A percentile compares a stretch with the other conserved stretches of the same genome.
Conservation (phyloP, 352 stramenopile genomes). For the Phytophthora palmivora region DNA sequence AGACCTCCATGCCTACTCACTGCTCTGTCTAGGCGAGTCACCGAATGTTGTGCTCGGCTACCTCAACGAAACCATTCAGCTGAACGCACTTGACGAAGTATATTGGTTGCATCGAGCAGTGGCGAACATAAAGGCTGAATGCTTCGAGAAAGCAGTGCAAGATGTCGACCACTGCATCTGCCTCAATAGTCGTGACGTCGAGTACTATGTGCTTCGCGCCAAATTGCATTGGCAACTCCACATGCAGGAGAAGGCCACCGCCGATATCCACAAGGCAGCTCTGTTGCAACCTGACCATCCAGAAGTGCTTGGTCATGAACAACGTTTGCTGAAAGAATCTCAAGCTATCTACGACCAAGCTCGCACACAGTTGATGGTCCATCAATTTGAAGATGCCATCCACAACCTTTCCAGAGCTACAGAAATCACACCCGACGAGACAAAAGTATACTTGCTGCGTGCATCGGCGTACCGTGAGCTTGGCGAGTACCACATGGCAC, state of each 20-base stretch:
- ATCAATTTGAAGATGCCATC: constrained; percentile 63
- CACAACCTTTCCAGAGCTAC: constrained; percentile 69
- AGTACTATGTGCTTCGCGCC: constrained; percentile 84
- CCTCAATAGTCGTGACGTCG: constrained; percentile 75
- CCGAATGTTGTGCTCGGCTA: constrained; percentile 70
- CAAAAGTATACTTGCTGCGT: constrained; percentile 73
- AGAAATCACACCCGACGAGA: constrained; percentile 73
- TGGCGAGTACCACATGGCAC: constrained; percentile 59
- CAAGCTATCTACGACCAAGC: constrained; percentile 78
- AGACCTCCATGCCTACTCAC: constrained; percentile 72
- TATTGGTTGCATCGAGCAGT: constrained; percentile 84
- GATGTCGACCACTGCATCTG: constrained; percentile 86
- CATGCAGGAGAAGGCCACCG: constrained; percentile 75
- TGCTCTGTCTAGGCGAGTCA: constrained; percentile 64
- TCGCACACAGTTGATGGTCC: constrained; percentile 57
- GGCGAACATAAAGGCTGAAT: constrained; percentile 63
- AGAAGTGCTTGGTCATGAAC: constrained; percentile 77
- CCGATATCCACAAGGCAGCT: constrained; percentile 70
- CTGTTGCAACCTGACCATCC: constrained; percentile 65
- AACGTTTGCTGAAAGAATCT: constrained; percentile 69
- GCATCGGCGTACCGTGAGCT: constrained; percentile 72
- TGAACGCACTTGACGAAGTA: constrained; percentile 73
- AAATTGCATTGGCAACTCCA: constrained; percentile 85
- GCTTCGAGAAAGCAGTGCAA: constrained; percentile 78
- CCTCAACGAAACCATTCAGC: constrained; percentile 75